Conservation (phyloP, 2,329 filamentous ascomycete species). For the Aspergillus sp. region DNA sequence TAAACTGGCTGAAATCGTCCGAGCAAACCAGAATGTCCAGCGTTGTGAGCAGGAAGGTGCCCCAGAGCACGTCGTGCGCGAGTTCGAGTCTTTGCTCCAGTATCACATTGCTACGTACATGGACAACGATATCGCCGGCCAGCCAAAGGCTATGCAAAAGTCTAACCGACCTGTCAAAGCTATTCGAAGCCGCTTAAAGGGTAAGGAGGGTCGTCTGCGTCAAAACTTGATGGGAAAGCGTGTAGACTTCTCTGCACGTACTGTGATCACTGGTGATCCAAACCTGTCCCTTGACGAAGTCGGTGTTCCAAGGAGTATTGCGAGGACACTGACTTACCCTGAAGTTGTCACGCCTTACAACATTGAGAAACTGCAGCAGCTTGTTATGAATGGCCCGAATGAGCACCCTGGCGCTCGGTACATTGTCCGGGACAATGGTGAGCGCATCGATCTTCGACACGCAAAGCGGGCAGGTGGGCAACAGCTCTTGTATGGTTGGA, state of each 20-base stretch:
- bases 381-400: constrained; percentile 91
- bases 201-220: constrained; percentile 95
- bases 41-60: constrained; percentile 89
- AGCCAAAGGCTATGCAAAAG: constrained; percentile 93
- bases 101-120: constrained; percentile 99
- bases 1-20: constrained; percentile 97
- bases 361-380: constrained; percentile 82
- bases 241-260: constrained; percentile 99
- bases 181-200: constrained; percentile 94
- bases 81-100: constrained; percentile 89
- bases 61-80: constrained; percentile 82
- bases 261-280: constrained; percentile 97
- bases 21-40: constrained; percentile 91
- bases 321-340: constrained; percentile 88
- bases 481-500: constrained; percentile 95
- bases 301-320: constrained; percentile 91
- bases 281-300: constrained; percentile 97
- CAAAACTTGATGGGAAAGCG: constrained; percentile 99
- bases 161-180: constrained; percentile 95
- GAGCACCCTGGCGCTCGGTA: constrained; percentile 96
- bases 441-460: constrained; percentile 90
- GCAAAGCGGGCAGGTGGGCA: constrained; percentile 78
- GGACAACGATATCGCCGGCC: constrained; percentile 98
- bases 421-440: constrained; percentile 89
- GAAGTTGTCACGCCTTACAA: constrained; percentile 98